Conservation (phyloP, 2,329 filamentous ascomycete genomes). For the Coniochaeta sp. region DNA sequence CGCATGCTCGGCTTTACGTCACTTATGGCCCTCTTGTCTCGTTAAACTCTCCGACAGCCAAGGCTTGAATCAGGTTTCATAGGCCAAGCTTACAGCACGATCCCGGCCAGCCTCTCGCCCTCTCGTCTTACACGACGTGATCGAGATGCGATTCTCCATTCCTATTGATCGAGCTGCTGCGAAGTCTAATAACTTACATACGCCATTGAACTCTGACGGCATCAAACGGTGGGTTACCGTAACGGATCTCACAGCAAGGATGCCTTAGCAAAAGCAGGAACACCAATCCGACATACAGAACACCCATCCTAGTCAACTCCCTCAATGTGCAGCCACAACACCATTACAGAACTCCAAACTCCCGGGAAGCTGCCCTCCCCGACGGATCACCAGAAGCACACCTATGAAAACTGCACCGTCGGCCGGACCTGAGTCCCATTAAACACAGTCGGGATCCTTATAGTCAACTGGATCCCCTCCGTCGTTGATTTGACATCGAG, state of each 20-base stretch:
- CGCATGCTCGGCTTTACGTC: not conserved
- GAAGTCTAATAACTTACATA: not conserved
- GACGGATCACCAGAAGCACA: not conserved
- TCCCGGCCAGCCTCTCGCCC: not conserved
- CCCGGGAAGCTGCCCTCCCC: not conserved
- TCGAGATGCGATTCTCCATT: not conserved
- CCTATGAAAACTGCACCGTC: slow-evolving; percentile 22
- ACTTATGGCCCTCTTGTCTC: not conserved
- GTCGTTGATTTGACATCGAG: slow-evolving; percentile 50
- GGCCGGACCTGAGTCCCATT: slow-evolving; percentile 24
- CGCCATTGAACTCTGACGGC: not conserved
- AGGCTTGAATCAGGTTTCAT: not conserved
- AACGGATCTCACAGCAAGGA: not conserved
- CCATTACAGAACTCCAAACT: not conserved
- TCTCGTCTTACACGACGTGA: not conserved
- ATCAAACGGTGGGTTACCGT: not conserved
- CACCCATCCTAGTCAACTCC: not conserved
- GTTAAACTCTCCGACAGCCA: not conserved
- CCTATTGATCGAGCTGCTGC: not conserved
- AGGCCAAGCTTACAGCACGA: not conserved
- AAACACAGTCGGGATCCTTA: slow-evolving; percentile 50
- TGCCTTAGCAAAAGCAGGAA: not conserved
- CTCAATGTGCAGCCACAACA: not conserved
- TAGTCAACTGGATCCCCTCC: slow-evolving; percentile 49
- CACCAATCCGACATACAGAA: not conserved